Evolutionary conservation across 1,139 yeast species (phyloP), one percentile per base, ranked within the genome.

Genomic region (Yamadazyma siamensis): DNA sequence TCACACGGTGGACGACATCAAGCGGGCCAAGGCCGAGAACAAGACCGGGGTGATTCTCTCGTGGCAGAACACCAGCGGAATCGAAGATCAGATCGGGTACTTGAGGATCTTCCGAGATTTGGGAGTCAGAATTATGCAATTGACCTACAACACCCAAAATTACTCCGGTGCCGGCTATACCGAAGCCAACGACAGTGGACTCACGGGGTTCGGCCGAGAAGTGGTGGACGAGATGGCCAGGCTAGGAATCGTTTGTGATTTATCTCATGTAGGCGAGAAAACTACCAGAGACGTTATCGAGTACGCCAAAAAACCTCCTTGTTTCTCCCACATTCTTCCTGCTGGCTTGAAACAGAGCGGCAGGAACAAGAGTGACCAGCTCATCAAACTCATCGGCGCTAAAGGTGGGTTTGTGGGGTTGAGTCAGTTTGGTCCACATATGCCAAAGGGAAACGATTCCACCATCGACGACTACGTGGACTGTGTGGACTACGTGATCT

Each of bases 201-300:
- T 72, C 29, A 56, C 71, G 6, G 53, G 51, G 0, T 65, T 44
- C 35, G 78, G 77, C 13, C 48, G 41, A 21, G 58, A 57, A 26
- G 64, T 69, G 35, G 49, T 65, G 14, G 46, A 36, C 28, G 77
- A 72, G 41, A 69, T 71, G 75, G 71, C 71, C 40, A 53, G 77
- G 33, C 38, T 72, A n/a, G 77, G 77, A 3, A 67, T 72, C 66
- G 60, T 72, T 49, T 74, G 71, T 20, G 79, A 73, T 43, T 47
- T 73, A 20, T 60, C 71, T 21, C 79, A 73, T 46, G 76, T 70
- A 11, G 65, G 75, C 6, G 52, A 65, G 30, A 55, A 71, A 39
- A 72, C 77, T 1, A 70, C 71, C 73, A 33, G 53, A 6, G 76
- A 71, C 39, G 62, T 59, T 2, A 44, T 73, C 21, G 54, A 53